Evolutionary conservation across 2,329 filamentous ascomycete species (phyloP), one percentile per base, ranked within the genome.

Genomic region (Setomelanomma holmii): DNA sequence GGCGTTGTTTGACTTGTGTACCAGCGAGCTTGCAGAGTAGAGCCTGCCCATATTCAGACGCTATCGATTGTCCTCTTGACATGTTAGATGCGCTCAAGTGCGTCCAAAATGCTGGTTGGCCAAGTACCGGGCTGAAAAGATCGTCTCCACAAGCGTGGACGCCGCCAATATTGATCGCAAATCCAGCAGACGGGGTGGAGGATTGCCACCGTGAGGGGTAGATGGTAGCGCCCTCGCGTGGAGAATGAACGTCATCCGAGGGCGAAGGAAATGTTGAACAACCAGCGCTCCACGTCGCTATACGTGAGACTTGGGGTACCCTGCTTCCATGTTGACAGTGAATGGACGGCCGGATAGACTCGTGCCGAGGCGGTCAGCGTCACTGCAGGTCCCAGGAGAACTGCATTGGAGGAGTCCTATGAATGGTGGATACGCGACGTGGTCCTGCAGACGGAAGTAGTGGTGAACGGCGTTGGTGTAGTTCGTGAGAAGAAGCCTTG

Each of bases 311-410:
- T n/a, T n/a, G n/a, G n/a, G n/a, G n/a, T n/a, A n/a, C n/a, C n/a
- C n/a, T n/a, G n/a, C n/a, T n/a, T n/a, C n/a, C n/a, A n/a, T n/a
- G n/a, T n/a, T n/a, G n/a, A n/a, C n/a, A n/a, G n/a, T n/a, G n/a
- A n/a, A n/a, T n/a, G n/a, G n/a, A n/a, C 51, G 50, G 23, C 47
- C 52, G 50, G 39, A 42, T 42, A 54, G 46, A 30, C 10, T 50
- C 41, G 40, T 38, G 52, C 54, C 56, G 60, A 63, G 47, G 54
- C 50, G 49, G 58, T 55, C 49, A 49, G 58, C 53, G 14, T 40
- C 49, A 53, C 51, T 60, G 60, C 60, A 64, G 55, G 50, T 52
- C 55, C 54, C 41, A 50, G 46, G 56, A 40, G 39, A 48, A 35
- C 11, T 11, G 23, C 35, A 44, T 34, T 33, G 27, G 33, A 45